Conservation (phyloP, 495 filamentous ascomycete species). For the Aspergillus bridgeri region DNA sequence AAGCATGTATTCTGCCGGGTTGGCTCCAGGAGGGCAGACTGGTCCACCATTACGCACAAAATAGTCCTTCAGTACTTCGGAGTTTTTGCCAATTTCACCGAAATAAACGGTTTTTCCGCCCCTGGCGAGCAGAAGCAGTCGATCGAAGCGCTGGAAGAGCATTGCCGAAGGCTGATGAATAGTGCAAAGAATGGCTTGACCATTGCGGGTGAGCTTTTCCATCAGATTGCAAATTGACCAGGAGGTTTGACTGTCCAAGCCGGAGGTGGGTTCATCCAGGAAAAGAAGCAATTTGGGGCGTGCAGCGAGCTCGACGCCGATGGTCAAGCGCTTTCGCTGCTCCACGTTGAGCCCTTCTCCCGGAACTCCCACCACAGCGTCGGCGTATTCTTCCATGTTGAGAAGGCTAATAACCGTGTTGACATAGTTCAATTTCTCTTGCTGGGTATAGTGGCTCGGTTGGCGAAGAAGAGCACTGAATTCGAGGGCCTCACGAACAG, state of each 20-base stretch:
- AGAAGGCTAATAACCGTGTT: constrained; percentile 88
- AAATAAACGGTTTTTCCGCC: constrained; percentile 79
- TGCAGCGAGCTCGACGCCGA: constrained; percentile 80
- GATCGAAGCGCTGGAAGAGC: constrained; percentile 83
- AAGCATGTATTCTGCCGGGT: constrained; percentile 88
- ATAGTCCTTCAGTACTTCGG: constrained; percentile 50
- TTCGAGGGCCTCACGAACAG: constrained; percentile 74
- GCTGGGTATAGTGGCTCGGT: constrained; percentile 58
- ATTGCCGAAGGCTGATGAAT: constrained; percentile 87
- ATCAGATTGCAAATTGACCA: constrained; percentile 74
- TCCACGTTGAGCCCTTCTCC: constrained; percentile 69
- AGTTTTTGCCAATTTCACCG: constrained; percentile 72
- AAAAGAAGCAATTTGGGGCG: constrained; percentile 76
- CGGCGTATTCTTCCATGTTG: constrained; percentile 58
- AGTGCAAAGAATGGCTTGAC: constrained; percentile 82
- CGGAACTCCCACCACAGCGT: constrained; percentile 24
- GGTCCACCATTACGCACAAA: constrained; percentile 68
- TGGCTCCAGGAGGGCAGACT: constrained; percentile 52
- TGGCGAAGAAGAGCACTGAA: constrained; percentile 84
- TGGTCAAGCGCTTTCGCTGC: constrained; percentile 76
- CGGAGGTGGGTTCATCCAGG: constrained; percentile 79
- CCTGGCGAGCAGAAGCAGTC: constrained; percentile 68
- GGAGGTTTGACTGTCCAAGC: constrained; percentile 73
- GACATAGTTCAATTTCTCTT: constrained; percentile 81
- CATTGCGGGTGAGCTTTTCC: constrained; percentile 70